Evolutionary conservation across 2,329 filamentous ascomycete species (phyloP), one percentile per base, ranked within the genome.

Genomic region (Alternaria metachromatica): DNA sequence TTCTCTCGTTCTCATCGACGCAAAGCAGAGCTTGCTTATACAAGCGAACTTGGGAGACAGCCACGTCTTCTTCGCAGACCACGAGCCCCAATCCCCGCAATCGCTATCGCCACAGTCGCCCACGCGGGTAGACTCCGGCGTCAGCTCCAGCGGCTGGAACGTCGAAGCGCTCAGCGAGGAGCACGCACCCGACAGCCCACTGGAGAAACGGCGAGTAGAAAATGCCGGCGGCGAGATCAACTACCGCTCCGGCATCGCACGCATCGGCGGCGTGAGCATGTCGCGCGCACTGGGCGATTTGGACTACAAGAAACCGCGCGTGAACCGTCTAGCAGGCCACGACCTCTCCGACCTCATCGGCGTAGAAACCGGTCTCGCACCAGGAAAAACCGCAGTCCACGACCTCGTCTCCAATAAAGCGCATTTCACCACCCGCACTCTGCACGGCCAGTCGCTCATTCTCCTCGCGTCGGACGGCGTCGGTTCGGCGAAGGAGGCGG

Each of bases 241-340:
- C 11, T 73, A 69, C 20, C 58, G 59, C 30, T 71, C 72, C 6
- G 72, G 72, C 5, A 67, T 67, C 13, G 62, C 72, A 0, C 62
- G 72, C 18, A 66, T 74, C 48, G 72, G 72, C n/a, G 72, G 63
- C 21, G 71, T 74, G 20, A 70, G 63, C n/a, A 74, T 74, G 72
- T 67, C 71, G 28, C 68, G 72, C 7, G 71, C 72, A 0, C 57
- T 74, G 2, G 72, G 72, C 25, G 72, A 74, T 26, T 54, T 68
- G 23, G 66, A 74, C 21, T 64, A 72, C 55, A 74, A 74, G 55
- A 62, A 68, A 11, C 72, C 72, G 0, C 68, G 69, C 25, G 70
- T 74, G 8, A 74, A 74, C 41, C 67, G 70, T 3, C 66, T 74
- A 9, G 71, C 72, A 13, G 69, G 59, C 20, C 72, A 74, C 62